Evolutionary conservation across 306 rosid species (phyloP).

Genomic region (Trifolium subterraneum): DNA sequence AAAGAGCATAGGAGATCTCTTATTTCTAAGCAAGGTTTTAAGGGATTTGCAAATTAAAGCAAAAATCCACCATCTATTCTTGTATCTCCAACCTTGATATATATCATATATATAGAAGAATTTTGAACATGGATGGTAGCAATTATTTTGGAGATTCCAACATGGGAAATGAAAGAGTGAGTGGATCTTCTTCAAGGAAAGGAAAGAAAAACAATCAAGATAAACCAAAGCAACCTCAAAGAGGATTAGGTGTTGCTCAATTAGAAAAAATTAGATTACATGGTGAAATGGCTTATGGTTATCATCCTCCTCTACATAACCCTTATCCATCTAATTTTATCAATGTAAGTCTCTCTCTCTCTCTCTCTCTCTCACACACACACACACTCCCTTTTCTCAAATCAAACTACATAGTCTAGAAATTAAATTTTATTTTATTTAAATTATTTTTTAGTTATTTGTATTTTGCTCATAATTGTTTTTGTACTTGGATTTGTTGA

Average conservation of each 20-base stretch:
- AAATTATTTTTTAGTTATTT: background rate
- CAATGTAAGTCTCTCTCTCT: constrained; percentile 51
- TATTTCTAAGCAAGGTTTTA: constrained; percentile 54
- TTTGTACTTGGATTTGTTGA: background rate
- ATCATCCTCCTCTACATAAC: constrained; percentile 48
- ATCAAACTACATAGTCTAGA: background rate
- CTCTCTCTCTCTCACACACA: constrained; percentile 1
- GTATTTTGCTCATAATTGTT: background rate
- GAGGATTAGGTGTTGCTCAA: constrained; percentile 99
- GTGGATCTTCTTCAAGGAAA: constrained; percentile 74
- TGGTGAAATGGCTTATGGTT: constrained; percentile 65
- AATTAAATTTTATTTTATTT: background rate
- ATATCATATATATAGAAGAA: constrained; percentile 24
- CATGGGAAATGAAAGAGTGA: constrained; percentile 63
- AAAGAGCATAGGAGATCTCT: constrained; percentile 62
- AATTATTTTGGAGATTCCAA: constrained; percentile 87
- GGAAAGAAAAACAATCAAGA: constrained; percentile 80
- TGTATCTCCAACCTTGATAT: constrained; percentile 2
- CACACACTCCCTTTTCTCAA: constrained; percentile 10
- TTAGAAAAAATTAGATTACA: constrained; percentile 98
- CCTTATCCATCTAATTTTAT: constrained; percentile 60
- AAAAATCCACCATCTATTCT: constrained; percentile 17
- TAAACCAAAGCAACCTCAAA: constrained; percentile 96
- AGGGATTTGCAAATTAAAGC: constrained; percentile 52
- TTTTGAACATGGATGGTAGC: constrained; percentile 63